A percentile compares a stretch with the other conserved stretches of the same genome.
Evolutionary conservation across 768 basidiomycete species (phyloP).

Genomic region (Trametopsis cervina): DNA sequence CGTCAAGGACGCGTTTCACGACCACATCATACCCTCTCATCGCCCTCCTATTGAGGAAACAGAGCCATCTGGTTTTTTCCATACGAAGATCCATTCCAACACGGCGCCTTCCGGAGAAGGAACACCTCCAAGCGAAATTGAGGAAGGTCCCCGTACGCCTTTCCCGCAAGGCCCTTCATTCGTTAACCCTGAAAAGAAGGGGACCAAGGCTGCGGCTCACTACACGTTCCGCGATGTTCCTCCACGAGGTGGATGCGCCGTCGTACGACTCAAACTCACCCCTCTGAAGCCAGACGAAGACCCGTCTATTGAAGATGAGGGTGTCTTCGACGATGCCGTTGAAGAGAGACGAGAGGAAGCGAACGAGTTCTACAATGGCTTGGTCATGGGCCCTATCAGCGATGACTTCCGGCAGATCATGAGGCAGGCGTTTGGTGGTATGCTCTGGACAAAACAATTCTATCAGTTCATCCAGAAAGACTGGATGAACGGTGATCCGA

Average conservation of each 20-base stretch:
- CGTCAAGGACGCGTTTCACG: constrained; percentile 97
- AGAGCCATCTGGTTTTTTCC: constrained; percentile 31
- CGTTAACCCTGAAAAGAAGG: constrained; percentile 79
- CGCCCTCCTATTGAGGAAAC: constrained; percentile 50
- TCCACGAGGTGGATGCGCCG: constrained; percentile 86
- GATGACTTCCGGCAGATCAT: constrained; percentile 94
- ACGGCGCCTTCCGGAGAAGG: constrained; percentile 11
- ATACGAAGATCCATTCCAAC: constrained; percentile 36
- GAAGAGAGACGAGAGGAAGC: constrained; percentile 91
- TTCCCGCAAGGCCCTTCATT: constrained; percentile 50
- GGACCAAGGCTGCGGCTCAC: constrained; percentile 92
- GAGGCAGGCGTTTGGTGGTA: constrained; percentile 92
- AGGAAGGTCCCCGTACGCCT: constrained; percentile 49
- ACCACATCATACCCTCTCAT: constrained; percentile 88
- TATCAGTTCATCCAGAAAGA: constrained; percentile 95
- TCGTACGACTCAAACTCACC: constrained; percentile 91
- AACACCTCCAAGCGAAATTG: constrained; percentile 33
- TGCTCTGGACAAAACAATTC: constrained; percentile 99
- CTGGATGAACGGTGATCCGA: constrained; percentile 94
- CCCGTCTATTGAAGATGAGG: constrained; percentile 79
- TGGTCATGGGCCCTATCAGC: constrained; percentile 78
- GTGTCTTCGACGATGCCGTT: constrained; percentile 78
- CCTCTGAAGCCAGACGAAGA: constrained; percentile 69
- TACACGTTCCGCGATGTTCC: constrained; percentile 86
- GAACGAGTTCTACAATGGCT: constrained; percentile 87